Base-by-base conservation (phyloP, 1,139 yeast genomes). In the Yamadazyma triangularis region DNA sequence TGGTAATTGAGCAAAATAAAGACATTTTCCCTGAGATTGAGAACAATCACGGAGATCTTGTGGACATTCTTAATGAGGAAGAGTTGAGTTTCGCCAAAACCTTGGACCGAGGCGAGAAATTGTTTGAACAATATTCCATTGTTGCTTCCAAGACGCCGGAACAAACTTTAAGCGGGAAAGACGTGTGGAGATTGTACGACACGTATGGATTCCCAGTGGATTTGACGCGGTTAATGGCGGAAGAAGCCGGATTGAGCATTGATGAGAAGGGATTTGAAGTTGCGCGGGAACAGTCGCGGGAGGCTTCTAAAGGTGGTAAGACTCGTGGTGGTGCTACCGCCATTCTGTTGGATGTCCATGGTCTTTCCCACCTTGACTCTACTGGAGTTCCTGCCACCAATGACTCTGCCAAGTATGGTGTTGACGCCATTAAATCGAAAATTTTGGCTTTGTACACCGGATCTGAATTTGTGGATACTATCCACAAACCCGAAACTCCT, bases 131-230 rank as follows among this genome's bases (percentile, higher is more conserved):
- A 56, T 89, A 91, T 53, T 95, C 96, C 29, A 74, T 75, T 29
- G 76, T 78, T 50, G 95, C 97, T 33, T 70, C 83, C 36, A 77
- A 80, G 52, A 75, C 82, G 20, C 81, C 84, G 29, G 77, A 74
- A 41, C 89, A 81, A 58, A 76, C 83, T 25, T 73, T 91, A 40
- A 77, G 86, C 30, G 99, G 99, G 56, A 81, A 77, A 51, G 96
- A 91, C 53, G 98, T 91, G 25, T 91, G 99, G 99, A 79, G 99
- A 64, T 71, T 91, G 50, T 93, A 93, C 50, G 99, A 91, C 51
- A 93, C 99, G n/a, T 91, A 89, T 53, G 99, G 99, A 35, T 91
- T 91, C 84, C 99, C 99, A 25, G 96, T 88, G 33, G 99, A 91
- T 63, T 77, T 91, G 58, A 93, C 98, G 24, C 79, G 95, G 56